Conservation (phyloP, 257 asterid genomes). For the Salvia miltiorrhiza region DNA sequence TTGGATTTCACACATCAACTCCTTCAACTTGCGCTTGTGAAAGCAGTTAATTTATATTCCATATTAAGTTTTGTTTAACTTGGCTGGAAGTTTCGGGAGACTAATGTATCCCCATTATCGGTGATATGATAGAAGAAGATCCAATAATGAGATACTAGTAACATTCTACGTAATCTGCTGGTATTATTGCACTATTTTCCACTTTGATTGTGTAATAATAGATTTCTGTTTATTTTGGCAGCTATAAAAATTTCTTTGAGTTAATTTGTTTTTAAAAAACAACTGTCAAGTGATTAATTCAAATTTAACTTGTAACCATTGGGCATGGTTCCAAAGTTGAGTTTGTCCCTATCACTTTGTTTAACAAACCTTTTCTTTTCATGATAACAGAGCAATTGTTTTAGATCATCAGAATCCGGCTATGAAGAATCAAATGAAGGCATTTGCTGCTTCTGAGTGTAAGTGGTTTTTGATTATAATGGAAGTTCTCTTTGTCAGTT, state of each 20-base stretch:
- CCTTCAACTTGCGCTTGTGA: neutral
- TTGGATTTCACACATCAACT: constrained; percentile 1
- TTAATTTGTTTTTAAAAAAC: neutral
- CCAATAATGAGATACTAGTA: constrained; percentile 1
- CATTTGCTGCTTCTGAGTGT: constrained; percentile 77
- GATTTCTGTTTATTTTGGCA: constrained; percentile 12
- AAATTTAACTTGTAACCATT: neutral
- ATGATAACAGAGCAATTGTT: constrained; percentile 77
- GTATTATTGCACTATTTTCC: neutral
- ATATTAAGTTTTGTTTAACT: constrained; percentile 3
- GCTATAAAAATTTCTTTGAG: neutral
- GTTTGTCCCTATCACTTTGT: neutral
- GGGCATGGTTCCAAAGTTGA: constrained; percentile 13
- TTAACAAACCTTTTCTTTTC: constrained; percentile 25
- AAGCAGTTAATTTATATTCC: neutral
- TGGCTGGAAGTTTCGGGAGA: constrained; percentile 6
- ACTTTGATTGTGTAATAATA: neutral
- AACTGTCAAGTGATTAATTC: neutral
- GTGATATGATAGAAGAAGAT: constrained; percentile 14
- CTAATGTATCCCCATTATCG: neutral
- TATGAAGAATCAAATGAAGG: constrained; percentile 73
- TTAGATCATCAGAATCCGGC: constrained; percentile 77
- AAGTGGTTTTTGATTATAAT: constrained; percentile 33
- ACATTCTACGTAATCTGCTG: neutral
- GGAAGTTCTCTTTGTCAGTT: constrained; percentile 4